phyloP scores from a whole-genome alignment of 257 asterid genomes.

The Rubia yunnanensis region DNA sequence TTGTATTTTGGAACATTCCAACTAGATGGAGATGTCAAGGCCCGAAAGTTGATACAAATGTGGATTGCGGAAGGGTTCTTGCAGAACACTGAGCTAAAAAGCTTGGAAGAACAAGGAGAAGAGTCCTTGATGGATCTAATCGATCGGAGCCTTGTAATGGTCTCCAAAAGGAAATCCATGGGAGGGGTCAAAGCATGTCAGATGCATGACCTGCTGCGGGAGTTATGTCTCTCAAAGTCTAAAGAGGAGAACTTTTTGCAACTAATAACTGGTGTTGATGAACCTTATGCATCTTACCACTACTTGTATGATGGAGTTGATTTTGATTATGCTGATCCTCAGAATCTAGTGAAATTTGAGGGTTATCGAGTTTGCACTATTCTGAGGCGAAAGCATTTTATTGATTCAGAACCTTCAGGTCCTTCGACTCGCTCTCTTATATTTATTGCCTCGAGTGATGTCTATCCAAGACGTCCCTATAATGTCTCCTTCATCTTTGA shows the following conservation, averaged over 20 bases:
- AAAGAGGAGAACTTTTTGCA: conserved; percentile 8
- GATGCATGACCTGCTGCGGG: conserved; percentile 9
- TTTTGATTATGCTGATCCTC: too few relatives aligned
- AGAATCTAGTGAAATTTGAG: too few relatives aligned
- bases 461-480: too few relatives aligned
- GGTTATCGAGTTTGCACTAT: too few relatives aligned
- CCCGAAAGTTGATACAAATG: conserved; percentile 1
- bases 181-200: conserved; percentile 4
- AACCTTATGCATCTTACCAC: too few relatives aligned
- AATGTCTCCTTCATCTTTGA: too few relatives aligned
- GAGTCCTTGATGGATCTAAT: conserved; percentile 13
- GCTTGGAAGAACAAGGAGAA: conserved; percentile 16
- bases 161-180: background rate
- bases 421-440: too few relatives aligned
- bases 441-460: too few relatives aligned
- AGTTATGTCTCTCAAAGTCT: conserved; percentile 8
- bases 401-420: too few relatives aligned
- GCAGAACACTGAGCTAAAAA: background rate
- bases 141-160: conserved; percentile 1
- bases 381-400: too few relatives aligned
- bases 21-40: background rate
- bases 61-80: conserved; percentile 20
- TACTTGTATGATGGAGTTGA: too few relatives aligned
- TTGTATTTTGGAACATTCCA: conserved; percentile 13
- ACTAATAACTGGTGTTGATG: too few relatives aligned